These are phyloP conservation scores for Crithidia fasciculata DNA, from an alignment of 208 protist species.

Conservation along the genomic window DNA sequence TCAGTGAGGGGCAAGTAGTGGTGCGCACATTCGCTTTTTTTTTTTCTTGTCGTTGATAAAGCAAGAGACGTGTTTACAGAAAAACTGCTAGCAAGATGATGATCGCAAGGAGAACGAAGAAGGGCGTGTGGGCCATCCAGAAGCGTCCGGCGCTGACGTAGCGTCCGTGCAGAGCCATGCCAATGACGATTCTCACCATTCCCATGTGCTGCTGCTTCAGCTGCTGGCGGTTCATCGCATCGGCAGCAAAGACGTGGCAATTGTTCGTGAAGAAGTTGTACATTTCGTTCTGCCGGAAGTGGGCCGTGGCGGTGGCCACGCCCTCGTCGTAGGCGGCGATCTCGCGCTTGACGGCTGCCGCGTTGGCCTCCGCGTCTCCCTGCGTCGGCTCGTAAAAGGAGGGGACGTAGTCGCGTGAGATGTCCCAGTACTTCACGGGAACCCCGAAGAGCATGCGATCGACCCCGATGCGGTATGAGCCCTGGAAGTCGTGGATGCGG, in stretches of 20 bases:
- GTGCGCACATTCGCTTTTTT: too few species aligned
- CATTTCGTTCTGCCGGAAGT: slow-evolving; percentile 68
- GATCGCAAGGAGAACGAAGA: slow-evolving; percentile 19
- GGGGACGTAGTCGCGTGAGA: slow-evolving; percentile 62
- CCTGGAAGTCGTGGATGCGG: slow-evolving; percentile 92
- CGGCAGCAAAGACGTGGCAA: slow-evolving; percentile 85
- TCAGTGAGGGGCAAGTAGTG: too few species aligned
- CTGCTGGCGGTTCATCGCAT: slow-evolving; percentile 47
- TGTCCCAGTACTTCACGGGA: slow-evolving; percentile 82
- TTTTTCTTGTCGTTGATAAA: too few species aligned
- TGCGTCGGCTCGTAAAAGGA: slow-evolving; percentile 48
- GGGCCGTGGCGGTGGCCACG: slow-evolving; percentile 37
- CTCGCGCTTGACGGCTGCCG: slow-evolving; percentile 36
- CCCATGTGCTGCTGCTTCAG: slow-evolving; percentile 52
- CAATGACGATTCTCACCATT: slow-evolving; percentile 43
- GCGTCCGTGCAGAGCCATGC: slow-evolving; percentile 46
- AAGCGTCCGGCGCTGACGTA: slow-evolving; percentile 43
- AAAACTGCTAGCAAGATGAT: slow-evolving; percentile 13
- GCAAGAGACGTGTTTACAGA: neutral
- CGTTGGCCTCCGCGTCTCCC: slow-evolving; percentile 11
- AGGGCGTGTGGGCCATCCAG: slow-evolving; percentile 46
- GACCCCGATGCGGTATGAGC: slow-evolving; percentile 75
- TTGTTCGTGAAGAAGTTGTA: slow-evolving; percentile 94
- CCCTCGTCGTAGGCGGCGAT: slow-evolving; percentile 66
- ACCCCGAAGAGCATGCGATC: slow-evolving; percentile 92